Conservation (phyloP, 495 filamentous ascomycete species). For the Aspergillus heteromorphus region DNA sequence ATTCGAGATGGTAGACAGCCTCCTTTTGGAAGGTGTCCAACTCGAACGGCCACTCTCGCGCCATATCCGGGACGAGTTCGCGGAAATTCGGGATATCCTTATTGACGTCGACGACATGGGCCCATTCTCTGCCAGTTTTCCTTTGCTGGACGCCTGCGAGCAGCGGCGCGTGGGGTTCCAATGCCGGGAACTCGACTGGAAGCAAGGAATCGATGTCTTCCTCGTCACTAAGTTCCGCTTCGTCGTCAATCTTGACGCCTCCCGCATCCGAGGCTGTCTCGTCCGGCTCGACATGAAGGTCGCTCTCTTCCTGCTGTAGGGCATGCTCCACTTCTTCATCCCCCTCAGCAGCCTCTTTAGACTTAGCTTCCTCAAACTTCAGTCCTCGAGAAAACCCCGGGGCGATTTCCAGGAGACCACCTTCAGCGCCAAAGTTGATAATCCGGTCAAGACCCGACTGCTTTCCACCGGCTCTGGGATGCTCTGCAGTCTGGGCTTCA, state of each 20-base stretch:
- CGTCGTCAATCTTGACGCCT: conserved; percentile 41
- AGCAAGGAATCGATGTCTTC: conserved; percentile 90
- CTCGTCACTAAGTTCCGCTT: conserved; percentile 52
- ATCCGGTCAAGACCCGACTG: conserved; percentile 61
- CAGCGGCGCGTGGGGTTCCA: conserved; percentile 79
- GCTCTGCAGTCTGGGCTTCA: conserved; percentile 42
- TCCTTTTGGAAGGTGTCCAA: conserved; percentile 98
- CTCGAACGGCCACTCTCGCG: conserved; percentile 92
- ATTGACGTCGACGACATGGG: conserved; percentile 94
- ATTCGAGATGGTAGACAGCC: conserved; percentile 94
- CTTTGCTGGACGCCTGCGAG: conserved; percentile 58
- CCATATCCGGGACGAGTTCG: conserved; percentile 94
- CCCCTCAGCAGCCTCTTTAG: conserved; percentile 48
- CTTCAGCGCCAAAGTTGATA: conserved; percentile 72
- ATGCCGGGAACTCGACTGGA: conserved; percentile 85
- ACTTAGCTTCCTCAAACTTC: conserved; percentile 60
- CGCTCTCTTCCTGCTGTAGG: conserved; percentile 60
- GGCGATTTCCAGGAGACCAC: conserved; percentile 72
- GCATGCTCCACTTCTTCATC: conserved; percentile 70
- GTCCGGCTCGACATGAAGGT: conserved; percentile 28
- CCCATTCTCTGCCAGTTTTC: conserved; percentile 82
- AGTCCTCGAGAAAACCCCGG: conserved; percentile 81
- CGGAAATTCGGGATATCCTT: conserved; percentile 84
- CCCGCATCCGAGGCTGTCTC: conserved; percentile 29
- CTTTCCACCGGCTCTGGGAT: conserved; percentile 39